Evolutionary conservation across 306 rosid genomes (phyloP).

Genomic region (Notholithocarpus densiflorus): DNA sequence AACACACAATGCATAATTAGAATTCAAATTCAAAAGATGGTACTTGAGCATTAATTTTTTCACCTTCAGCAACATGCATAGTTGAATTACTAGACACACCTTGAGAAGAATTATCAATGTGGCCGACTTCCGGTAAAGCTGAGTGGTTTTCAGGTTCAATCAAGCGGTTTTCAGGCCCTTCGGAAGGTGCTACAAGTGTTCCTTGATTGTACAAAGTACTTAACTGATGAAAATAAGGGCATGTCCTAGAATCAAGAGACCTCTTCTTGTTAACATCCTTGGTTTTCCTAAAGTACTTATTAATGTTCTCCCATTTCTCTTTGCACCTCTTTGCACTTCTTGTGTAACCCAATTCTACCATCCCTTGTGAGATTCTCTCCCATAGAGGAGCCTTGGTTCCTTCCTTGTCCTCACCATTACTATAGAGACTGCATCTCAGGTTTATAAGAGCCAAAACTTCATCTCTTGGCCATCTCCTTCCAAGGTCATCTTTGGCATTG

Average conservation of each 20-base stretch:
- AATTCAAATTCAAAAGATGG: constrained; percentile 65
- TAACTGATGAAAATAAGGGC: constrained; percentile 81
- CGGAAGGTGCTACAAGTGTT: constrained; percentile 28
- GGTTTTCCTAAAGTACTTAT: constrained; percentile 85
- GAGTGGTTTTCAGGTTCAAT: constrained; percentile 8
- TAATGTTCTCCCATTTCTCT: constrained; percentile 95
- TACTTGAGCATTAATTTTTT: constrained; percentile 34
- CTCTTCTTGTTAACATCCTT: constrained; percentile 69
- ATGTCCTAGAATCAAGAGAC: constrained; percentile 77
- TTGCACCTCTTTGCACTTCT: constrained; percentile 90
- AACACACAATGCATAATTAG: constrained; percentile 37
- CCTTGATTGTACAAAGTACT: constrained; percentile 60
- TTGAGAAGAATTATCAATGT: constrained; percentile 23
- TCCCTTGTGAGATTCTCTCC: constrained; percentile 92
- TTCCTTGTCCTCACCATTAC: constrained; percentile 34
- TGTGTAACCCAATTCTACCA: constrained; percentile 68
- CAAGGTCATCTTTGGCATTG: constrained; percentile 42
- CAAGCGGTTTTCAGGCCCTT: constrained; percentile 23
- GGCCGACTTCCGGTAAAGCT: constrained; percentile 1
- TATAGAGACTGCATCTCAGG: constrained; percentile 50
- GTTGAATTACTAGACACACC: constrained; percentile 30
- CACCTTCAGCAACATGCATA: constrained; percentile 47
- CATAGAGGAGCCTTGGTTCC: constrained; percentile 61
- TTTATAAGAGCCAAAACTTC: constrained; percentile 80
- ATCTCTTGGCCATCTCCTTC: constrained; percentile 90